Evolutionary conservation across 306 rosid genomes (phyloP).

Genomic region (Vigna nakashimae): DNA sequence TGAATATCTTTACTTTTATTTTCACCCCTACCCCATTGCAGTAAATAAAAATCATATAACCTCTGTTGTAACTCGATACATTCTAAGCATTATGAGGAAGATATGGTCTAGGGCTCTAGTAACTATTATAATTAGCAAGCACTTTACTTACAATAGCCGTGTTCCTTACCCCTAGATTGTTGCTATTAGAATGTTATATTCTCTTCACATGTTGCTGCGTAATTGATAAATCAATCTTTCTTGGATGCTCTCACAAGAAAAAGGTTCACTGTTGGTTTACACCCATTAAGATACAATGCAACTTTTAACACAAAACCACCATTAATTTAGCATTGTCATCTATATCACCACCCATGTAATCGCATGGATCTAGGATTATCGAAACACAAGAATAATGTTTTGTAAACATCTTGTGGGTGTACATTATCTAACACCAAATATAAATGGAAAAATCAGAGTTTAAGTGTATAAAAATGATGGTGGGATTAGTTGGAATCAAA

Average conservation of each 20-base stretch:
- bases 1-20: too few relatives aligned
- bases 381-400: not conserved
- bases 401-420: not conserved
- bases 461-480: not conserved
- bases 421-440: not conserved
- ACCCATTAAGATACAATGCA: not conserved
- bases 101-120: not conserved
- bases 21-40: not conserved
- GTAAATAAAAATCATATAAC: not conserved
- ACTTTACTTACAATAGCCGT: not conserved
- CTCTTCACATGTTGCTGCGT: not conserved
- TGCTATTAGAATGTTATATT: not conserved
- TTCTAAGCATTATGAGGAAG: not conserved
- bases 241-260: not conserved
- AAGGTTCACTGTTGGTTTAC: slow-evolving; percentile 4
- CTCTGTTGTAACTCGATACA: not conserved
- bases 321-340: slow-evolving; percentile 14
- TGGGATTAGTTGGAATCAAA: not conserved
- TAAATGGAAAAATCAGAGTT: not conserved
- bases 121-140: not conserved
- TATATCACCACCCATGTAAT: not conserved
- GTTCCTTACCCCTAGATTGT: not conserved
- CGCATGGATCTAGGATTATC: not conserved
- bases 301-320: not conserved
- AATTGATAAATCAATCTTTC: not conserved